A percentile compares a stretch with the other conserved stretches of the same genome.
phyloP scores from a whole-genome alignment of 2,329 filamentous ascomycete species.

The Pseudocercospora musae region DNA sequence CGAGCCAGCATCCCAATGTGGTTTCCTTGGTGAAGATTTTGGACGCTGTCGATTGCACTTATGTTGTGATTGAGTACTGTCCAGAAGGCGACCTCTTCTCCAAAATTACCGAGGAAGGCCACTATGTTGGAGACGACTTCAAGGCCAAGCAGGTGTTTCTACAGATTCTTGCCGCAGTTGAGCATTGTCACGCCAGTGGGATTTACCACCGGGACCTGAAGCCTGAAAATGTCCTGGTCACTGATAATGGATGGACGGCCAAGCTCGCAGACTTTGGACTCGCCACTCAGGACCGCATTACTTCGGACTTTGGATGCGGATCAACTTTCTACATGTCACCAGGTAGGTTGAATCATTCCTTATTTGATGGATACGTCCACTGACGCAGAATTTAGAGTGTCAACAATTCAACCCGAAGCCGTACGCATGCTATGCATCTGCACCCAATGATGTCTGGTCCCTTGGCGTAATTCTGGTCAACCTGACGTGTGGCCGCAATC shows the following conservation, averaged over 20 bases:
- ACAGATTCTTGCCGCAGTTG: constrained; percentile 93
- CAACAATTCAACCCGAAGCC: constrained; percentile 70
- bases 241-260: constrained; percentile 80
- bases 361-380: constrained; percentile 8
- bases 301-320: constrained; percentile 93
- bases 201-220: constrained; percentile 98
- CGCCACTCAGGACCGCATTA: constrained; percentile 77
- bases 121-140: constrained; percentile 88
- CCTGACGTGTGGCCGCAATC: constrained; percentile 94
- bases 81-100: constrained; percentile 94
- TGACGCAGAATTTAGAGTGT: constrained; percentile 64
- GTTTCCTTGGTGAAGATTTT: constrained; percentile 92
- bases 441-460: constrained; percentile 95
- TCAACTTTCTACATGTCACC: constrained; percentile 99
- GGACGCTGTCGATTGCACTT: constrained; percentile 87
- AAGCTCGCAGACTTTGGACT: constrained; percentile 98
- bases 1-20: constrained; percentile 86
- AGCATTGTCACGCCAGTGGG: constrained; percentile 86
- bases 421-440: constrained; percentile 78
- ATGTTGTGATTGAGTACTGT: constrained; percentile 94
- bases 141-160: constrained; percentile 85
- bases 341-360: constrained; percentile 57
- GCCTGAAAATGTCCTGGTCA: constrained; percentile 95
- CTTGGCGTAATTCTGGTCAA: constrained; percentile 98
- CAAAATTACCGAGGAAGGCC: constrained; percentile 93